Percentiles rank a stretch among this genome's conserved stretches.
Evolutionary conservation across 495 filamentous ascomycete genomes (phyloP).

Genomic region (Mytilinidion resinicola): DNA sequence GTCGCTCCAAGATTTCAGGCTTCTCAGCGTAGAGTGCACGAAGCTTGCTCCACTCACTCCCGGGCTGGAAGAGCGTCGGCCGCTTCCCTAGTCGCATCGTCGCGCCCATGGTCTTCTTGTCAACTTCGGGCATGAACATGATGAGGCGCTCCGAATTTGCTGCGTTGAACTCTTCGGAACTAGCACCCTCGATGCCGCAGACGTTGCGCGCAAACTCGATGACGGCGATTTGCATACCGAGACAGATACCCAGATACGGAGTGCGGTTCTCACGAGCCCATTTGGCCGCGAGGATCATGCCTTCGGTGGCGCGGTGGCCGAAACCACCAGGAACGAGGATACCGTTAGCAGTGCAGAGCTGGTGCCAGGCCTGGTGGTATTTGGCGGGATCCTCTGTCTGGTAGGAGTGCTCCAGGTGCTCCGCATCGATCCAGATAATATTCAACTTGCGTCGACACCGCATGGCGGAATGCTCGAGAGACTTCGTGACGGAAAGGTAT

Average conservation of each 20-base stretch:
- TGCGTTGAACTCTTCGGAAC: slow-evolving; percentile 55
- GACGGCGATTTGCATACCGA: slow-evolving; percentile 92
- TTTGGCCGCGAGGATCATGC: slow-evolving; percentile 77
- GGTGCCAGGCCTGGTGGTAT: slow-evolving; percentile 86
- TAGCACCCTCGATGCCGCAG: slow-evolving; percentile 54
- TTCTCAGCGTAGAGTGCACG: slow-evolving; percentile 65
- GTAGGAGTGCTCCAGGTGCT: slow-evolving; percentile 65
- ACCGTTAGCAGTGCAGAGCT: slow-evolving; percentile 62
- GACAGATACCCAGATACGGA: slow-evolving; percentile 86
- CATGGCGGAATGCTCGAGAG: slow-evolving; percentile 90
- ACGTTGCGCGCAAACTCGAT: slow-evolving; percentile 80
- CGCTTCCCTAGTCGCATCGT: slow-evolving; percentile 88
- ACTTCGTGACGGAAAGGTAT: slow-evolving; percentile 75
- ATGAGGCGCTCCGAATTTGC: slow-evolving; percentile 56
- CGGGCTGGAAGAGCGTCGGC: slow-evolving; percentile 66
- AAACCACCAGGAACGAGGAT: slow-evolving; percentile 77
- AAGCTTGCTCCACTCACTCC: slow-evolving; percentile 73
- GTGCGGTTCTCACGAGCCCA: slow-evolving; percentile 77
- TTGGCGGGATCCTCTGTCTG: slow-evolving; percentile 55
- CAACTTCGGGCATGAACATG: slow-evolving; percentile 87
- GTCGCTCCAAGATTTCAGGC: slow-evolving; percentile 50
- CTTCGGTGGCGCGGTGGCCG: slow-evolving; percentile 70
- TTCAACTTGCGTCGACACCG: slow-evolving; percentile 71
- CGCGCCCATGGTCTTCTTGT: slow-evolving; percentile 68
- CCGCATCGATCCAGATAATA: slow-evolving; percentile 75